Conservation (phyloP, 1,284 basidiomycete genomes). For the Melampsora americana region DNA sequence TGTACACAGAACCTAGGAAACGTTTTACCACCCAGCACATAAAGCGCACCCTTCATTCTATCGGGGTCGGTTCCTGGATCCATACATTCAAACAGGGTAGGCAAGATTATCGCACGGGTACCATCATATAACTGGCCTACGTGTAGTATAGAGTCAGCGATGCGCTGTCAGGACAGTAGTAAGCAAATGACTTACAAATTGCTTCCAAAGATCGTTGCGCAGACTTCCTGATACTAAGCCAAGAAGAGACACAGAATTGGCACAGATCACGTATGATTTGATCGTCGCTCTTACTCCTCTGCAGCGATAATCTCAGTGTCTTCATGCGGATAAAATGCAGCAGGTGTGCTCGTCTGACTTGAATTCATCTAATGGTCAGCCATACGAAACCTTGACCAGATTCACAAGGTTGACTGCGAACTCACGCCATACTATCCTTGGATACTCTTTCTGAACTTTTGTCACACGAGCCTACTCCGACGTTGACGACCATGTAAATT, state of each 20-base stretch:
- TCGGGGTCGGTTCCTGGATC: constrained; percentile 75
- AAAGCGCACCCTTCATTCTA: constrained; percentile 90
- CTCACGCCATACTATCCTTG: constrained; percentile 64
- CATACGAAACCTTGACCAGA: neutral
- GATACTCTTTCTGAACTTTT: constrained; percentile 65
- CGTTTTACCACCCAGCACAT: constrained; percentile 76
- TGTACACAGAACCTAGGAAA: constrained; percentile 59
- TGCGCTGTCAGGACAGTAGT: neutral
- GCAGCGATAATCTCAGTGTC: constrained; percentile 10
- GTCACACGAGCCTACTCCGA: constrained; percentile 51
- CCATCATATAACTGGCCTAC: constrained; percentile 36
- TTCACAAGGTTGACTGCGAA: neutral
- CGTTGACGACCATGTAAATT: constrained; percentile 51
- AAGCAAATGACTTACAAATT: constrained; percentile 18
- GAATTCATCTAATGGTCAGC: neutral
- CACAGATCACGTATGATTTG: constrained; percentile 28
- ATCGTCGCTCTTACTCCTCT: constrained; percentile 27
- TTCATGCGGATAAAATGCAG: constrained; percentile 24
- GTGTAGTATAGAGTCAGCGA: neutral
- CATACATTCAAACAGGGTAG: constrained; percentile 6
- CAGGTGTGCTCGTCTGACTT: constrained; percentile 39
- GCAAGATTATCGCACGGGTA: constrained; percentile 13
- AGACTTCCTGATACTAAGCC: constrained; percentile 29
- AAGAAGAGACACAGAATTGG: constrained; percentile 33
- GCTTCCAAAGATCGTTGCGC: constrained; percentile 36